Conservation (phyloP, 306 rosid genomes). For the Astragalus glycyphyllos region DNA sequence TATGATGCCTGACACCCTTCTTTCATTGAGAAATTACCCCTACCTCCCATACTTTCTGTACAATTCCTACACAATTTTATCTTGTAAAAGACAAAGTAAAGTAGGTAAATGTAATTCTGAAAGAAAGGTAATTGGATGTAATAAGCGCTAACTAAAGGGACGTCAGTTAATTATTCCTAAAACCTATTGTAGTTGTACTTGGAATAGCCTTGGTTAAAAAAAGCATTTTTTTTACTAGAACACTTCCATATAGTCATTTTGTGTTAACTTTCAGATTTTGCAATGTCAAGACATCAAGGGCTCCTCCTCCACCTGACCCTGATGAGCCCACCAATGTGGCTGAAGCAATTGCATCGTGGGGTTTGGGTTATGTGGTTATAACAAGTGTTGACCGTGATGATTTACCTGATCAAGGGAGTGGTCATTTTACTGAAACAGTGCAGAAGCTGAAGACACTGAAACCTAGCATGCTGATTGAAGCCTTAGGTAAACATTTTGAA, state of each 20-base stretch:
- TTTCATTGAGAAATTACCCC: conserved; percentile 6
- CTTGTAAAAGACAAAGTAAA: not conserved
- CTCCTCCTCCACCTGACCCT: conserved; percentile 97
- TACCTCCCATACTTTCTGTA: not conserved
- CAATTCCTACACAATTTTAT: not conserved
- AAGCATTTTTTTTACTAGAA: not conserved
- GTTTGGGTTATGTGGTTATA: conserved; percentile 96
- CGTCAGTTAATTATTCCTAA: not conserved
- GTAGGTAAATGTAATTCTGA: conserved; percentile 3
- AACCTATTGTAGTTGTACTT: not conserved
- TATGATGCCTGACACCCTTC: no score
- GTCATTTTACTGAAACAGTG: conserved; percentile 94
- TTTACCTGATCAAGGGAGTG: conserved; percentile 95
- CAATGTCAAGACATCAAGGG: conserved; percentile 93
- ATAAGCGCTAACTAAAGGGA: not conserved
- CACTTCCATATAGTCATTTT: conserved; percentile 17
- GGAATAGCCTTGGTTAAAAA: not conserved
- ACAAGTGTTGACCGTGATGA: conserved; percentile 99
- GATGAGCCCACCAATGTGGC: conserved; percentile 97
- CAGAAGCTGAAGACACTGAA: conserved; percentile 81
- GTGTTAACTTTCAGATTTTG: conserved; percentile 72
- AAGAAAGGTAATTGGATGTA: conserved; percentile 1
- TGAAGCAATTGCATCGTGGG: conserved; percentile 99
- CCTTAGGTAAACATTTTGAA: conserved; percentile 66
- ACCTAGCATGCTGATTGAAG: conserved; percentile 94